Evolutionary conservation across 306 rosid species (phyloP).

Genomic region (Phaseolus lunatus): DNA sequence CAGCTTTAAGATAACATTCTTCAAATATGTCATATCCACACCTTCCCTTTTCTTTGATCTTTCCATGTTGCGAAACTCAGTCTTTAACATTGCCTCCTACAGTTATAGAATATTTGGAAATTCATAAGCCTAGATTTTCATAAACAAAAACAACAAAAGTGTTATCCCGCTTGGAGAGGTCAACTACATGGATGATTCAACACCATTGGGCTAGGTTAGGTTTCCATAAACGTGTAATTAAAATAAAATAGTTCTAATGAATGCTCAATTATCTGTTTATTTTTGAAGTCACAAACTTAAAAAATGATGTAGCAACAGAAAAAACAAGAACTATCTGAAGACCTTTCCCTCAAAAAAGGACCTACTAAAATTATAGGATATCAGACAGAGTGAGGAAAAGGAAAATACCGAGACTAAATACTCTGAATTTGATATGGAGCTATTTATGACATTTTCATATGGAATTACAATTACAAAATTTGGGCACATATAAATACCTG

Average conservation of each 20-base stretch:
- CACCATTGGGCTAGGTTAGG: neutral
- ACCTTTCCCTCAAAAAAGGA: constrained; percentile 7
- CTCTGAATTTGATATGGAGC: constrained; percentile 2
- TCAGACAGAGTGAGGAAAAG: neutral
- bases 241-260: constrained; percentile 18
- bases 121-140: constrained; percentile 22
- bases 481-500: constrained; percentile 65
- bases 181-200: neutral
- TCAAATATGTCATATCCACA: constrained; percentile 92
- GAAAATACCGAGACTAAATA: neutral
- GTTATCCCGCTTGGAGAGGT: neutral
- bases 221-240: neutral
- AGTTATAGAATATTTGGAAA: constrained; percentile 44
- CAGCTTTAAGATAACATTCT: constrained; percentile 94
- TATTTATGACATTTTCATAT: constrained; percentile 28
- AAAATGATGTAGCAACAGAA: constrained; percentile 16
- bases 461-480: constrained; percentile 32
- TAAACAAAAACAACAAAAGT: neutral
- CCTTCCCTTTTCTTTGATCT: constrained; percentile 94
- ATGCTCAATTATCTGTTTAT: constrained; percentile 8
- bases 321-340: constrained; percentile 29
- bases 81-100: constrained; percentile 83
- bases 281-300: neutral
- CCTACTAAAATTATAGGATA: neutral
- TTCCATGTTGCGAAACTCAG: constrained; percentile 84